Conservation (phyloP, 805 yeast genomes). For the Saccharomycodes ludwigii region DNA sequence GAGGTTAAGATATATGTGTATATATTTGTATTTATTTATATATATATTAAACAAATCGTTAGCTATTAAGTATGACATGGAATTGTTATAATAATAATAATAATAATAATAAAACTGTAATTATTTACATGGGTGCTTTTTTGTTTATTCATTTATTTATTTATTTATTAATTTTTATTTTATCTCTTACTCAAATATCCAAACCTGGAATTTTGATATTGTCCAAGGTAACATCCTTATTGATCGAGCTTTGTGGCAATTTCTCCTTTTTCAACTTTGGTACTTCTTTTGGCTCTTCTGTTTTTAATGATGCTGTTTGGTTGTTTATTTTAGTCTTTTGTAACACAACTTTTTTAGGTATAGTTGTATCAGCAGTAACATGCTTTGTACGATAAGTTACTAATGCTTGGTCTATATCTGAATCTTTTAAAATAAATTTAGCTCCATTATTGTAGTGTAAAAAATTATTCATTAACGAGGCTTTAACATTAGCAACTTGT, state of each 20-base stretch:
- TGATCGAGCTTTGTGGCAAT: slow-evolving; percentile 8
- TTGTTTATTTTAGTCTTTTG: not conserved
- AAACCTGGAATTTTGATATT: slow-evolving; percentile 20
- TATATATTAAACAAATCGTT: too few relatives aligned
- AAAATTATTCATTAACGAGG: slow-evolving; percentile 72
- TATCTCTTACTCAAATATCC: slow-evolving; percentile 11
- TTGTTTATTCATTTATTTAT: too few relatives aligned
- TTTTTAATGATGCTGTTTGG: not conserved
- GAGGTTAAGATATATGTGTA: too few relatives aligned
- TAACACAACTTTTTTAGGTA: slow-evolving; percentile 3
- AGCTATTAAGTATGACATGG: too few relatives aligned
- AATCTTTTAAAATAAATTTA: slow-evolving; percentile 37
- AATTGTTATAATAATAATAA: too few relatives aligned
- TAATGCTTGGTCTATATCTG: slow-evolving; percentile 14
- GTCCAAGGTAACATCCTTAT: slow-evolving; percentile 14
- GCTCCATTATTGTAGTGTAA: slow-evolving; percentile 68
- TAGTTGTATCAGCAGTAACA: not conserved
- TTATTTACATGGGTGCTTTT: too few relatives aligned
- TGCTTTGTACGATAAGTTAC: slow-evolving; percentile 8
- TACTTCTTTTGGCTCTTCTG: slow-evolving; percentile 2
- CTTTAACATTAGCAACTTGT: slow-evolving; percentile 60
- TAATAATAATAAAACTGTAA: too few relatives aligned
- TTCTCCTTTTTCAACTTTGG: slow-evolving; percentile 1
- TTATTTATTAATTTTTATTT: too few relatives aligned
- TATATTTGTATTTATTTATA: too few relatives aligned